Percentiles rank a stretch among this genome's conserved stretches.
Conservation (phyloP, 192 early-diverging fungal species). For the Linnemannia exigua region DNA sequence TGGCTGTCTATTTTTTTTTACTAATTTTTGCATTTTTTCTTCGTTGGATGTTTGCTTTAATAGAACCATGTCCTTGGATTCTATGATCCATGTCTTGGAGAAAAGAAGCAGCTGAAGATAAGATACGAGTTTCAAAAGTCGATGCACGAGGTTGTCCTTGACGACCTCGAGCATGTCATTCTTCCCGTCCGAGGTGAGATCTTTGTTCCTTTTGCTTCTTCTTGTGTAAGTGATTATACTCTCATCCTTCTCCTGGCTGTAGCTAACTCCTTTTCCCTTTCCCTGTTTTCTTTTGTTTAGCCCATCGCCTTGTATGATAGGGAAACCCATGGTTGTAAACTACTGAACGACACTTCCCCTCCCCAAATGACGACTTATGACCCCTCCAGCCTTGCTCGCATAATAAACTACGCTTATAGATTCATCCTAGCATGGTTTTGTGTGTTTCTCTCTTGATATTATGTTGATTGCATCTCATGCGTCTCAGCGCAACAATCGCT, state of each 20-base stretch:
- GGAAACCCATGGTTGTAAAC: not conserved
- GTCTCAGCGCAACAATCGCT: too few relatives aligned
- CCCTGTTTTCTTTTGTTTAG: not conserved
- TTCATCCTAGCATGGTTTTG: not conserved
- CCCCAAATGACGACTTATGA: conserved; percentile 2
- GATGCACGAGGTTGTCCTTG: conserved; percentile 84
- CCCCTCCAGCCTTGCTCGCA: not conserved
- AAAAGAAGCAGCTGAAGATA: conserved; percentile 85
- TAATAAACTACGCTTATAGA: not conserved
- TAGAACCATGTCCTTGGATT: conserved; percentile 92
- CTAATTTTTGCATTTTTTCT: conserved; percentile 27
- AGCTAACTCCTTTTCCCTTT: not conserved
- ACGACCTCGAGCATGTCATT: conserved; percentile 82
- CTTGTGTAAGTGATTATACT: not conserved
- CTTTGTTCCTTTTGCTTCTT: not conserved
- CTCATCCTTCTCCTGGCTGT: not conserved
- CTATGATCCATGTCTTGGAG: conserved; percentile 95
- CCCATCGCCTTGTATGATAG: conserved; percentile 5
- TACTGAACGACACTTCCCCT: not conserved
- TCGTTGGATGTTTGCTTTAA: not conserved
- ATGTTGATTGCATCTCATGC: too few relatives aligned
- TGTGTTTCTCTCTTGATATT: too few relatives aligned
- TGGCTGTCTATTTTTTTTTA: too few relatives aligned
- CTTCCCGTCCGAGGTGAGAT: conserved; percentile 80
- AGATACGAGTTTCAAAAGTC: conserved; percentile 87